These are phyloP conservation scores for Polyporus tsugae DNA, from an alignment of 1,284 basidiomycete species.

Conservation along the genomic window DNA sequence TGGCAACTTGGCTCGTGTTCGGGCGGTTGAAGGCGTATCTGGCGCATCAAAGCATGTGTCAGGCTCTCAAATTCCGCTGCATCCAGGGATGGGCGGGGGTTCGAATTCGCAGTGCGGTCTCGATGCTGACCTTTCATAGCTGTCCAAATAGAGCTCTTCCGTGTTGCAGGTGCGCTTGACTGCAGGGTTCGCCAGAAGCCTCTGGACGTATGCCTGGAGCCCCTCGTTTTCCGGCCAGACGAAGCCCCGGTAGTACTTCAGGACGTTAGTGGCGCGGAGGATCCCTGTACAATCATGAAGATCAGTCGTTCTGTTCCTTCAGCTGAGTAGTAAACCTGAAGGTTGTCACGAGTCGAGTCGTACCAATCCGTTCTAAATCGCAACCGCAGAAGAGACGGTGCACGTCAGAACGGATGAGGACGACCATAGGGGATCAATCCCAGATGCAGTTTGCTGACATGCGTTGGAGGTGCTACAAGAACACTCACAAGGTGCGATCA, in stretches of 20 bases:
- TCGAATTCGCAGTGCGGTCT: not conserved
- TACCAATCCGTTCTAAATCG: not conserved
- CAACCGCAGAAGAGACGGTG: not conserved
- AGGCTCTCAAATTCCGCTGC: conserved; percentile 5
- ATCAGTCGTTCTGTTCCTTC: not conserved
- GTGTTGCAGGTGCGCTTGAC: conserved; percentile 78
- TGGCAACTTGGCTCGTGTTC: conserved; percentile 76
- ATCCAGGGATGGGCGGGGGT: not conserved
- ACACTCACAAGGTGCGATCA: conserved; percentile 77
- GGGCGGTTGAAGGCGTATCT: conserved; percentile 80
- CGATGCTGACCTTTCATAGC: conserved; percentile 68
- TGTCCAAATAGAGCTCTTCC: conserved; percentile 77
- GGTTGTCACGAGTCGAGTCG: not conserved
- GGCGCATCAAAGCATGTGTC: not conserved
- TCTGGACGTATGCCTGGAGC: conserved; percentile 61
- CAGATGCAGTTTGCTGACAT: not conserved
- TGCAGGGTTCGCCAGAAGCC: conserved; percentile 66
- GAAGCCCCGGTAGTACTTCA: conserved; percentile 77
- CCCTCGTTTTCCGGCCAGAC: conserved; percentile 56
- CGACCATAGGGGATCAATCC: not conserved
- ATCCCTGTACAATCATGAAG: conserved; percentile 56
- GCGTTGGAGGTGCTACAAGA: not conserved
- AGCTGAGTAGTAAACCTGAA: not conserved
- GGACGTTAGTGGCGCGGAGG: conserved; percentile 68
- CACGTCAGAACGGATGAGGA: not conserved